phyloP scores from a whole-genome alignment of 371 early-diverging fungal genomes.

The Phascolomyces articulosus region DNA sequence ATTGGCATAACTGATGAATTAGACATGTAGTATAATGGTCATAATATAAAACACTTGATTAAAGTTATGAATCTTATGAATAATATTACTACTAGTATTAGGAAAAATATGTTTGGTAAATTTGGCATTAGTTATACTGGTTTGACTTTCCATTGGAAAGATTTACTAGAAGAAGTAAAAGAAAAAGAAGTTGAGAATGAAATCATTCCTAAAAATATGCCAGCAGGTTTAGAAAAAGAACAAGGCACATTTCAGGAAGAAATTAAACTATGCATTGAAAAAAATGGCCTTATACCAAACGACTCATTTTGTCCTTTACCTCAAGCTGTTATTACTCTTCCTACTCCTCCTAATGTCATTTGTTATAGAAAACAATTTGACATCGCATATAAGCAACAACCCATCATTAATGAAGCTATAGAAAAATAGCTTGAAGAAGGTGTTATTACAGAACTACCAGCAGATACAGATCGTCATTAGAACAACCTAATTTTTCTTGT shows the following conservation, averaged over 20 bases:
- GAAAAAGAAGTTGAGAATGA: neutral
- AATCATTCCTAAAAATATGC: neutral
- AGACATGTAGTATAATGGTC: neutral
- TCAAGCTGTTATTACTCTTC: too few species aligned
- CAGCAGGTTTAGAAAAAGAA: neutral
- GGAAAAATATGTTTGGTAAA: too few species aligned
- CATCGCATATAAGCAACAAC: neutral
- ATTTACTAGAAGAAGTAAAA: neutral
- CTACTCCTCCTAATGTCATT: too few species aligned
- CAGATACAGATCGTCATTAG: neutral
- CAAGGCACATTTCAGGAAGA: neutral
- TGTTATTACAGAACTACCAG: neutral
- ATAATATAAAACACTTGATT: too few species aligned
- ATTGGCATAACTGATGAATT: too few species aligned
- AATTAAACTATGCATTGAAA: too few species aligned
- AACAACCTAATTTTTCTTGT: neutral
- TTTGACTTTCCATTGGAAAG: neutral
- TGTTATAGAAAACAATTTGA: neutral
- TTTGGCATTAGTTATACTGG: constrained; percentile 2
- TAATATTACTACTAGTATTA: neutral
- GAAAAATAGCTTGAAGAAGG: neutral
- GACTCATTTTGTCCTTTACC: too few species aligned
- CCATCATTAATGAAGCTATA: neutral
- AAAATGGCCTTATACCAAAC: too few species aligned
- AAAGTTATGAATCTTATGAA: neutral